Percentiles rank a stretch among this genome's conserved stretches.
These are phyloP conservation scores for Pseudogymnoascus sp. DNA, from an alignment of 2,329 filamentous ascomycete species.

Conservation along the genomic window DNA sequence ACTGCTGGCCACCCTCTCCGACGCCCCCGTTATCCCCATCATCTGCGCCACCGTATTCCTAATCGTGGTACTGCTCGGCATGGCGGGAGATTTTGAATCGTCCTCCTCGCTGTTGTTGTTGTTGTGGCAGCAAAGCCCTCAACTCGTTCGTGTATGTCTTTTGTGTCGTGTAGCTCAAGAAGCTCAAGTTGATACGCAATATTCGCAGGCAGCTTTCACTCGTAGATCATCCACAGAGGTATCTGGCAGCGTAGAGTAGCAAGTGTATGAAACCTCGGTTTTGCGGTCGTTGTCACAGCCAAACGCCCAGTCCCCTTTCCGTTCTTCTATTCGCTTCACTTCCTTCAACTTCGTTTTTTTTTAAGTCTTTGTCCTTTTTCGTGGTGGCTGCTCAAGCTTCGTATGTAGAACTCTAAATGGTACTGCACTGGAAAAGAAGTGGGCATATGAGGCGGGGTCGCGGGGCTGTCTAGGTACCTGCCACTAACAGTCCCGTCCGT, in stretches of 20 bases:
- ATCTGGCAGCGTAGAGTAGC: neutral
- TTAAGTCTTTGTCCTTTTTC: neutral
- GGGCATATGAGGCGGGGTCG: slow-evolving; percentile 2
- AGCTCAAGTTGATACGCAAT: neutral
- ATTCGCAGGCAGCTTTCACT: neutral
- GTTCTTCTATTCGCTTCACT: neutral
- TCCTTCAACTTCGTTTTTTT: neutral
- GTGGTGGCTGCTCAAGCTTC: neutral
- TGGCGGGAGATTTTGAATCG: slow-evolving; percentile 13
- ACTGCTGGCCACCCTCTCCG: slow-evolving; percentile 23
- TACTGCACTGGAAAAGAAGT: neutral
- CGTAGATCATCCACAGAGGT: neutral
- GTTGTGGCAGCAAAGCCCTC: neutral
- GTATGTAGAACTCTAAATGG: neutral
- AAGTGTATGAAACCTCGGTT: neutral
- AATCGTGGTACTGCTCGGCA: slow-evolving; percentile 25
- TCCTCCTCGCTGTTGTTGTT: neutral
- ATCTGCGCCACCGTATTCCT: slow-evolving; percentile 22
- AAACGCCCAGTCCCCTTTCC: neutral
- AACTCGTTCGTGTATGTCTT: neutral
- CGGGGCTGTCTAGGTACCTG: slow-evolving; percentile 3
- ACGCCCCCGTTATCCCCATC: slow-evolving; percentile 26
- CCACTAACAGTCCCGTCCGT: slow-evolving; percentile 3
- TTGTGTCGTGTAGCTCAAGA: neutral
- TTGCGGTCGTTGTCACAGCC: neutral